These are phyloP conservation scores for Microbotryum saponariae DNA, from an alignment of 1,284 basidiomycete genomes.

Conservation along the genomic window DNA sequence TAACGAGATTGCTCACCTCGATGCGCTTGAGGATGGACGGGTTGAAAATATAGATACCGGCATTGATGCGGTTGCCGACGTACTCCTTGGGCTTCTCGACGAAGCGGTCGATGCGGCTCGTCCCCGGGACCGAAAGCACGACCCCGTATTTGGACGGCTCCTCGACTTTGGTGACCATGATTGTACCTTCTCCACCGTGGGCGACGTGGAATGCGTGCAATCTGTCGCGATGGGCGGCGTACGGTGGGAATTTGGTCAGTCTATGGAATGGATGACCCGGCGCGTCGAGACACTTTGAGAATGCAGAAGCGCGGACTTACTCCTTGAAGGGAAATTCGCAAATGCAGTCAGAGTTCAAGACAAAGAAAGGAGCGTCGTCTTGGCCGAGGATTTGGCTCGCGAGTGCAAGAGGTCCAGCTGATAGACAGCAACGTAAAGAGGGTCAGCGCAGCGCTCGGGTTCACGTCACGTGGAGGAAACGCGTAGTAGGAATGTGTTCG, in stretches of 20 bases:
- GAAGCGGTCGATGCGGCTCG: conserved; percentile 49
- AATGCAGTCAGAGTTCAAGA: conserved; percentile 51
- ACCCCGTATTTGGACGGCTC: conserved; percentile 52
- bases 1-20: conserved; percentile 38
- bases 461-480: not conserved
- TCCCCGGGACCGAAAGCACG: conserved; percentile 47
- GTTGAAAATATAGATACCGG: conserved; percentile 53
- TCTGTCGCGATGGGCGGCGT: conserved; percentile 41
- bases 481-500: not conserved
- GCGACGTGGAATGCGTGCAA: conserved; percentile 44
- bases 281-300: no score
- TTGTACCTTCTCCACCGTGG: conserved; percentile 49
- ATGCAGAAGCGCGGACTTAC: no score
- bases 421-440: not conserved
- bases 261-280: no score
- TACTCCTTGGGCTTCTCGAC: conserved; percentile 52
- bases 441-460: not conserved
- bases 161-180: conserved; percentile 51
- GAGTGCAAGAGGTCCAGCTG: conserved; percentile 50
- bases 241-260: no score
- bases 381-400: conserved; percentile 49
- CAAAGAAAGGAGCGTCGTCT: conserved; percentile 51
- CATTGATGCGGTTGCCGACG: conserved; percentile 52
- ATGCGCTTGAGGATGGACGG: conserved; percentile 48
- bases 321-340: conserved; percentile 49